A percentile compares a stretch with the other conserved stretches of the same genome.
phyloP scores from a whole-genome alignment of 23 red algal genomes.

The Chondrus crispus region DNA sequence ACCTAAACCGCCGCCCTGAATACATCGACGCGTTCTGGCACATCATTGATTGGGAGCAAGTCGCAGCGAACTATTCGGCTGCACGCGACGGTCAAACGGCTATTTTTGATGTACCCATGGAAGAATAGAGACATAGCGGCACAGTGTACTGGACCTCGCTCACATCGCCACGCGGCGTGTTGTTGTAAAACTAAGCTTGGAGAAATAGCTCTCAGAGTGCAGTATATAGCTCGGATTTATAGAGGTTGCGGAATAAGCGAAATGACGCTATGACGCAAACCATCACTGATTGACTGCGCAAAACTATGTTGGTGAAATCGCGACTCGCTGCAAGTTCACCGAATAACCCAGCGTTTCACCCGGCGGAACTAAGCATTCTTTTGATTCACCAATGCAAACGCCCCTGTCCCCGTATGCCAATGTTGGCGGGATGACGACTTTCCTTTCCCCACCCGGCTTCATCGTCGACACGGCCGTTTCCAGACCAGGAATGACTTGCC shows the following conservation, averaged over 20 bases:
- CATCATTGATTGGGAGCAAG: constrained; percentile 80
- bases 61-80: constrained; percentile 74
- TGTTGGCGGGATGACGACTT: constrained; percentile 77
- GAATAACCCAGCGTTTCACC: constrained; percentile 77
- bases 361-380: constrained; percentile 86
- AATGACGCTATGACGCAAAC: too few relatives aligned
- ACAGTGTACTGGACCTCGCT: too few relatives aligned
- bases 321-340: constrained; percentile 74
- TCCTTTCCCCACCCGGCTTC: constrained; percentile 67
- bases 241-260: too few relatives aligned
- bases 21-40: constrained; percentile 93
- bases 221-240: too few relatives aligned
- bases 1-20: constrained; percentile 77
- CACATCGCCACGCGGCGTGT: too few relatives aligned
- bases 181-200: too few relatives aligned
- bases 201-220: too few relatives aligned
- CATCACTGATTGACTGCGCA: too few relatives aligned
- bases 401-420: constrained; percentile 89
- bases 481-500: constrained; percentile 87
- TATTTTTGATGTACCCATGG: constrained; percentile 76
- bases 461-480: constrained; percentile 81
- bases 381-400: constrained; percentile 74
- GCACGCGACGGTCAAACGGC: constrained; percentile 56
- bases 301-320: constrained; percentile 81
- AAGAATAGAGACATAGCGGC: constrained; percentile 30